Base-by-base conservation (phyloP, 768 basidiomycete genomes). In the Mycena sanguinolenta region DNA sequence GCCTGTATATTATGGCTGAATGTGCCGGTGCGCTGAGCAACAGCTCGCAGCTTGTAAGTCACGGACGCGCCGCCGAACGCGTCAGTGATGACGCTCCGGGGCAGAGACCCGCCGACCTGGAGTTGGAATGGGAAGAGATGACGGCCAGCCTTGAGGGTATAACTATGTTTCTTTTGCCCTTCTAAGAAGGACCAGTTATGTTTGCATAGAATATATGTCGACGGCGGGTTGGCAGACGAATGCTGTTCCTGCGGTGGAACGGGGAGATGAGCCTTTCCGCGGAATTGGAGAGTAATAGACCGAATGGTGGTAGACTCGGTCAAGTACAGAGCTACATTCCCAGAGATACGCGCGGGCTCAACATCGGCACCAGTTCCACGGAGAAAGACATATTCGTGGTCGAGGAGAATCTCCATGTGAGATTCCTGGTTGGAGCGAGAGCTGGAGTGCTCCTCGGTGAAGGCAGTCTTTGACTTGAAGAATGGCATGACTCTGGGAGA, bases 171-270 rank as follows among this genome's bases (percentile, higher is more conserved):
- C 79, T 90, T 93, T 74, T 91, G 89, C 64, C 94, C 93, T 74
- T 95, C 92, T 55, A 97, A 90, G 83, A 98, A 97, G 10, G 94
- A 93, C 96, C 95, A 97, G 70, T 96, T 93, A 77, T 97, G 94
- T 67, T 88, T 89, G 81, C 92, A 93, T 49, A 96, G 80, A 53
- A 88, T 82, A 76, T 90, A 92, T 34, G 86, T 88, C 67, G 89
- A 80, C 16, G 85, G 82, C 0, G 87, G 82, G 50, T 80, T 79
- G 76, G 6, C 10, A 34, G 82, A 87, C 25, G 85, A 79, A 30
- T 75, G 91, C 89, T 88, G 82, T 57, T 93, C 92, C 64, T 80
- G 78, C 13, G 86, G 77, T 6, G 87, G 82, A 30, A 86, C 82
- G 12, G 94, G 93, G 0, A 96, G 82, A 71, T 87, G 89, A 1